Conservation (phyloP, 225 moss, liverwort and hornwort genomes). For the Climacium dendroides region DNA sequence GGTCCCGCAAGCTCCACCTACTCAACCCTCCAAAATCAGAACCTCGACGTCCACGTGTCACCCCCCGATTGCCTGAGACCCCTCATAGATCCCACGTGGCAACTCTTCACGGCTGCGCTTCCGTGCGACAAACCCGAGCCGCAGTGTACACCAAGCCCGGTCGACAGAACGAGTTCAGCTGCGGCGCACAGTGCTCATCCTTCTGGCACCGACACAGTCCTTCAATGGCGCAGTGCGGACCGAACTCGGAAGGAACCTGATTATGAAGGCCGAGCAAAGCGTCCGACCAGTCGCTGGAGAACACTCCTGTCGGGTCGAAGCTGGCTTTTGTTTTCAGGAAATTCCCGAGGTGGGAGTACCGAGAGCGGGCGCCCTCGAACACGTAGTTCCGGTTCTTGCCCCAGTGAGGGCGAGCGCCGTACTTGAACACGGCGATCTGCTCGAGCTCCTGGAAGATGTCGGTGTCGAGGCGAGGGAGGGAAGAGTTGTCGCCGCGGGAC, state of each 20-base stretch:
- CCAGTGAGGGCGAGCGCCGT: not conserved
- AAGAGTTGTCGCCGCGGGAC: not conserved
- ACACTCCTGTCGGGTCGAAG: not conserved
- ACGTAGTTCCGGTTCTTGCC: not conserved
- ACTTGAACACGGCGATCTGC: not conserved
- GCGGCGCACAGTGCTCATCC: not conserved
- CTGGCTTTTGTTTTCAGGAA: not conserved
- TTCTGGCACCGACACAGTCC: not conserved
- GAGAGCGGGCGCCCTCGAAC: not conserved
- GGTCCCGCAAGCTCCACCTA: not conserved
- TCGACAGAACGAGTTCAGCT: not conserved
- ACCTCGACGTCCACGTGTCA: not conserved
- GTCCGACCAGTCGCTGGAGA: not conserved
- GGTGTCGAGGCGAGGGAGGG: not conserved
- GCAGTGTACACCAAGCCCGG: not conserved
- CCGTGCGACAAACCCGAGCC: not conserved
- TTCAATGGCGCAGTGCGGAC: not conserved
- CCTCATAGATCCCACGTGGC: not conserved
- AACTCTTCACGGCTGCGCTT: not conserved
- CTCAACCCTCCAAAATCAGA: not conserved
- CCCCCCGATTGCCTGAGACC: too few relatives aligned
- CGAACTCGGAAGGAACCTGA: not conserved
- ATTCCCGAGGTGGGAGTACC: not conserved
- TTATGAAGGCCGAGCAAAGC: not conserved
- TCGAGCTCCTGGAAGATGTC: not conserved